Conservation (phyloP, 371 early-diverging fungal genomes). For the Conidiobolus incongruus region DNA sequence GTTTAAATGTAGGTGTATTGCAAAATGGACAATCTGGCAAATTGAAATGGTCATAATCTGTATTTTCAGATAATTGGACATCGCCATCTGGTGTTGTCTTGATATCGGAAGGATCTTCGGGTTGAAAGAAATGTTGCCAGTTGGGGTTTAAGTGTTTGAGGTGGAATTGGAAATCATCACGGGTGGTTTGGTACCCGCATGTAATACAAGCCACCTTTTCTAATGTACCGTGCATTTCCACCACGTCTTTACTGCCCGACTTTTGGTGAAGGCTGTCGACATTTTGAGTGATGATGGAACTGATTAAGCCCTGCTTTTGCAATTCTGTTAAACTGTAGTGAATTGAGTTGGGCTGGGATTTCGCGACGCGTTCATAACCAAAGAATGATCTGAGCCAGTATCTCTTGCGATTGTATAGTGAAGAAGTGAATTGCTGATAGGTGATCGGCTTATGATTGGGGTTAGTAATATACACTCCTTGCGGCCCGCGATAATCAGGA, state of each 20-base stretch:
- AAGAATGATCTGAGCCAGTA: conserved; percentile 87
- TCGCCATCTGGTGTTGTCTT: conserved; percentile 79
- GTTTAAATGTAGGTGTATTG: conserved; percentile 28
- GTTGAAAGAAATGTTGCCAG: conserved; percentile 19
- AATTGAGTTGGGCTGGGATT: conserved; percentile 42
- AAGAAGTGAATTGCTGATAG: conserved; percentile 36
- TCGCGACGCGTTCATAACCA: conserved; percentile 45
- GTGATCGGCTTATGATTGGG: conserved; percentile 61
- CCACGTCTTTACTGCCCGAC: conserved; percentile 23
- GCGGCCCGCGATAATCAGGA: conserved; percentile 72
- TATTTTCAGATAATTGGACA: conserved; percentile 30
- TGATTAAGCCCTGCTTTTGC: conserved; percentile 14
- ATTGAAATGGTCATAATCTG: conserved; percentile 30
- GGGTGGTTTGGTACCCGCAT: conserved; percentile 24
- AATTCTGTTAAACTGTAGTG: conserved; percentile 35
- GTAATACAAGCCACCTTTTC: conserved; percentile 40
- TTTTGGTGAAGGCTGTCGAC: conserved; percentile 61
- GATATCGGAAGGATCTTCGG: conserved; percentile 6
- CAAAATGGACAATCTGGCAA: conserved; percentile 53
- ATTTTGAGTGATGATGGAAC: conserved; percentile 67
- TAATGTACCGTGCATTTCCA: conserved; percentile 78
- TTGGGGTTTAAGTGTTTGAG: conserved; percentile 45
- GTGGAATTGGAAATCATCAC: conserved; percentile 35
- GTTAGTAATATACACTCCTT: conserved; percentile 54
- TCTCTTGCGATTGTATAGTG: conserved; percentile 37